A percentile compares a stretch with the other conserved stretches of the same genome.
These are phyloP conservation scores for Jackrogersella minutella DNA, from an alignment of 495 filamentous ascomycete species.

Conservation along the genomic window DNA sequence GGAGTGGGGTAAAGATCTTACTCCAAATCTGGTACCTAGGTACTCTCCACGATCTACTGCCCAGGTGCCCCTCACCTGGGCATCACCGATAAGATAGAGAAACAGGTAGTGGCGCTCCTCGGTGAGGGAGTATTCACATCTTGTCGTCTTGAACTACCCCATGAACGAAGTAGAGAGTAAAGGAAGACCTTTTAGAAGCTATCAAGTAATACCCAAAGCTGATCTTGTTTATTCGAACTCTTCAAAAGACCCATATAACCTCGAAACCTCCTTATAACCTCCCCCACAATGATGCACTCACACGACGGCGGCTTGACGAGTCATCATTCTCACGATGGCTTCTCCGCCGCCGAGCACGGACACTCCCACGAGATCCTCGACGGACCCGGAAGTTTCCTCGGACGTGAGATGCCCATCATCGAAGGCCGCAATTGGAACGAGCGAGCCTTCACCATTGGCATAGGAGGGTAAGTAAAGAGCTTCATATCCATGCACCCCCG, in stretches of 20 bases:
- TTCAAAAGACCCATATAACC: background rate
- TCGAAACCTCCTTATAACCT: background rate
- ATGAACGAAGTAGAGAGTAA: background rate
- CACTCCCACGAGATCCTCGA: constrained; percentile 96
- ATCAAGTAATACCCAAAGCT: no score
- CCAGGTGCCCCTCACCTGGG: constrained; percentile 32
- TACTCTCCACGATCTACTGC: constrained; percentile 16
- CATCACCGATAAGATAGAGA: constrained; percentile 21
- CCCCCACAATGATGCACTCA: constrained; percentile 45
- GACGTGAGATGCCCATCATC: constrained; percentile 92
- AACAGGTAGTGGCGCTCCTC: background rate
- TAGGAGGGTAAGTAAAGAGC: constrained; percentile 78
- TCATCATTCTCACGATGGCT: constrained; percentile 68
- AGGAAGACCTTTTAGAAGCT: background rate
- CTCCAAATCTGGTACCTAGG: background rate
- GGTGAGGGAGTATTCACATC: constrained; percentile 14
- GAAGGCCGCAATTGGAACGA: constrained; percentile 89
- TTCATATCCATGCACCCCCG: background rate
- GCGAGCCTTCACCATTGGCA: constrained; percentile 92
- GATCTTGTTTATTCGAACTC: no score
- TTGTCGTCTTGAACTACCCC: background rate
- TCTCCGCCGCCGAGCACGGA: constrained; percentile 79
- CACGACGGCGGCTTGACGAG: constrained; percentile 66
- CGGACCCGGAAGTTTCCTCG: constrained; percentile 87
- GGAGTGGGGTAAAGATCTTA: constrained; percentile 26